Base-by-base conservation (phyloP, 495 filamentous ascomycete genomes). In the Neurospora sp. region DNA sequence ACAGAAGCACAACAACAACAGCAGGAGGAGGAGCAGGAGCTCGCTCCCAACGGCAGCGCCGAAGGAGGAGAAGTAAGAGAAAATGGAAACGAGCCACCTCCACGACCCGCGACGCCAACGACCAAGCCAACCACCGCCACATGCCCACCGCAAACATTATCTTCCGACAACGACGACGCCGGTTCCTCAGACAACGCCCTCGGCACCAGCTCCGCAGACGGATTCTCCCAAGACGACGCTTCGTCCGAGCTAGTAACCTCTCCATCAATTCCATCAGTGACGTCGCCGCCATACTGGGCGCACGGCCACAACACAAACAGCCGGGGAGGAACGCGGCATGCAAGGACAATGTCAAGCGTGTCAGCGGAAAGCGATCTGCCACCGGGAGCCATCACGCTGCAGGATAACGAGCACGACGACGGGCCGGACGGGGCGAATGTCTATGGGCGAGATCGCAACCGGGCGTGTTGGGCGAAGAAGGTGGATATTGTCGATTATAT, bases 381-480 rank as follows among this genome's bases (percentile, higher is more conserved):
- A 0, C 74, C 76, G 4, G 85, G 85, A 35, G 85, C 82, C 38
- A 89, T 89, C 70, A 86, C 81, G 18, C 77, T 89, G 69, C 84
- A 82, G 48, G 87, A 89, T 74, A 88, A 88, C 78, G 85, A 86
- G 73, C 82, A 76, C 31, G 81, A 81, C 72, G 82, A 81, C 16
- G 78, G 76, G 18, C 80, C 82, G 39, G 82, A 75, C 35, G 74
- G 75, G n/a, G 72, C 75, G 70, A 77, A 79, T 44, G 35, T 76
- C 16, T 75, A 76, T 42, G 80, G 79, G n/a, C 79, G 77, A 5
- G 79, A 85, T 48, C 82, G 85, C 69, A 87, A 86, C 72, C 81
- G 83, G 38, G 86, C 86, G 12, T 88, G 87, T 77, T 89, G 87
- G 87, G 87, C 87, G 39, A 84, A 81, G 77, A 86, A 86, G 74